These are phyloP conservation scores for Aspergillus oerlinghausenensis DNA, from an alignment of 2,329 filamentous ascomycete species.

Conservation along the genomic window DNA sequence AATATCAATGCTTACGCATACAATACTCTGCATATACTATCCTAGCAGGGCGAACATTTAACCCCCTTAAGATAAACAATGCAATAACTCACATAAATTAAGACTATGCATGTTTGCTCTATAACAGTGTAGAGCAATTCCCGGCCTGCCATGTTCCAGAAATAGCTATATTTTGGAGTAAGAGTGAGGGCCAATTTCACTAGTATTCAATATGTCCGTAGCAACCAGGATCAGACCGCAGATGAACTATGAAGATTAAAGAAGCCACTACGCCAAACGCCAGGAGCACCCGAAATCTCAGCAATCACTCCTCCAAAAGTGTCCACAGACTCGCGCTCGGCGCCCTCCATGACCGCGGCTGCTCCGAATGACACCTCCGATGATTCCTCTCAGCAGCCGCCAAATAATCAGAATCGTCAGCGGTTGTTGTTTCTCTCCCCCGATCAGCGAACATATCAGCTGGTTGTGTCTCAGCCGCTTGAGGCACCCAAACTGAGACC, in stretches of 20 bases:
- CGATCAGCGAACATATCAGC: conserved; percentile 6
- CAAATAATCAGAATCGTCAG: conserved; percentile 4
- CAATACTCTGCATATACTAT: background rate
- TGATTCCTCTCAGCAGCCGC: conserved; percentile 24
- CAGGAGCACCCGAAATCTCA: background rate
- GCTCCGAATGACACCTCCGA: conserved; percentile 35
- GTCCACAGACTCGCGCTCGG: conserved; percentile 35
- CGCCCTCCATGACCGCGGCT: conserved; percentile 33
- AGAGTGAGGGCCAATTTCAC: background rate
- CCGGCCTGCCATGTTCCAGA: too few relatives aligned
- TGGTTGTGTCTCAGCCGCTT: conserved; percentile 1
- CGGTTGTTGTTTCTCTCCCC: background rate
- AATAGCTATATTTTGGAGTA: too few relatives aligned
- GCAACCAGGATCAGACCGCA: too few relatives aligned
- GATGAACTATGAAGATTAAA: background rate
- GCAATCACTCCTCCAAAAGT: conserved; percentile 26
- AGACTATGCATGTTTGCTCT: too few relatives aligned
- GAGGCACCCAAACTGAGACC: conserved; percentile 20
- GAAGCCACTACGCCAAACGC: background rate
- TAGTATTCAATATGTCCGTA: background rate
- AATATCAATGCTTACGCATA: background rate
- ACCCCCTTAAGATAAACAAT: too few relatives aligned
- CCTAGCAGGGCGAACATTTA: background rate
- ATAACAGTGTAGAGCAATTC: too few relatives aligned
- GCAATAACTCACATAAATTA: too few relatives aligned